These are phyloP conservation scores for Pseudogymnoascus sp. DNA, from an alignment of 2,329 filamentous ascomycete genomes.

Conservation along the genomic window DNA sequence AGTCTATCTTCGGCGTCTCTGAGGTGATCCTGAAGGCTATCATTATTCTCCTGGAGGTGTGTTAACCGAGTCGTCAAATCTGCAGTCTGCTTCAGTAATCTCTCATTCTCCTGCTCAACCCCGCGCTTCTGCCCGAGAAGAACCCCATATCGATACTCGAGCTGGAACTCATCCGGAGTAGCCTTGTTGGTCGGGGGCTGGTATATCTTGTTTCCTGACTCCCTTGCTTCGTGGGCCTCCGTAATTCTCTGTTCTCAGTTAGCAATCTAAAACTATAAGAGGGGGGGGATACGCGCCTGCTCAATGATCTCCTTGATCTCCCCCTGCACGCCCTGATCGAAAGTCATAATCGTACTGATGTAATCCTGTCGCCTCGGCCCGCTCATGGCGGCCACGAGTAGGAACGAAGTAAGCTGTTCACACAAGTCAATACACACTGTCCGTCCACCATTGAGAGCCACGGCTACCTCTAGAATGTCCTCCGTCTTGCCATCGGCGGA, in stretches of 20 bases:
- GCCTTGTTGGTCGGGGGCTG: slow-evolving; percentile 3
- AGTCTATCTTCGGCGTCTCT: slow-evolving; percentile 28
- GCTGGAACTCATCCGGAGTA: slow-evolving; percentile 27
- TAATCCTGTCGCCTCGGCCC: slow-evolving; percentile 48
- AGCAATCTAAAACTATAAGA: background rate
- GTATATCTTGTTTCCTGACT: background rate
- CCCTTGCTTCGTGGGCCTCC: slow-evolving; percentile 7
- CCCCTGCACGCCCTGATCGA: slow-evolving; percentile 36
- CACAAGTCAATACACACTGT: slow-evolving; percentile 19
- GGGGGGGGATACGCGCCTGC: slow-evolving; percentile 12
- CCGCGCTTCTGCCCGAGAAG: slow-evolving; percentile 14
- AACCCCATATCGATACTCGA: slow-evolving; percentile 40
- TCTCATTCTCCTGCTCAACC: slow-evolving; percentile 46
- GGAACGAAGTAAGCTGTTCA: slow-evolving; percentile 50
- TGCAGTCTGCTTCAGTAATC: slow-evolving; percentile 47
- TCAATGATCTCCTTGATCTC: slow-evolving; percentile 28
- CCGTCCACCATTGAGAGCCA: background rate
- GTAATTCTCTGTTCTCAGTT: slow-evolving; percentile 3
- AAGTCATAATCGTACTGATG: slow-evolving; percentile 36
- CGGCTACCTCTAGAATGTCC: slow-evolving; percentile 43
- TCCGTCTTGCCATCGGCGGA: slow-evolving; percentile 47
- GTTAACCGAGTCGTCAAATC: slow-evolving; percentile 52
- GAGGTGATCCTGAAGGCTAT: slow-evolving; percentile 43
- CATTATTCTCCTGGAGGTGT: slow-evolving; percentile 51
- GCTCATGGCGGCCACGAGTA: slow-evolving; percentile 53